Percentiles rank a stretch among this genome's conserved stretches.
Conservation (phyloP, 1,139 yeast species). For the Lipomyces yarrowii region DNA sequence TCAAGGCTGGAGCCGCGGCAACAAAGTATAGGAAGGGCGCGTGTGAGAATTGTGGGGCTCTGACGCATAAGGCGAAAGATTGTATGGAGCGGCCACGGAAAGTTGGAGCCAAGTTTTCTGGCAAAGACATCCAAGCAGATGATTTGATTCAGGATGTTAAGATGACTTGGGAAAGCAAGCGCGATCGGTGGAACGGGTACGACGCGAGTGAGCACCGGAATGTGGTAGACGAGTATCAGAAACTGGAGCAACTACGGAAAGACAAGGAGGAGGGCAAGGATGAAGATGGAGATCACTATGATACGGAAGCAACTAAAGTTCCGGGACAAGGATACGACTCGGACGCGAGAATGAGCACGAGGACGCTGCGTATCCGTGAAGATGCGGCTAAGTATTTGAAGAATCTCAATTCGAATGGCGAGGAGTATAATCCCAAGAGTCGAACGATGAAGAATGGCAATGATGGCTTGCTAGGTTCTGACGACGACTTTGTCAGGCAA, state of each 20-base stretch:
- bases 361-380: constrained; percentile 51
- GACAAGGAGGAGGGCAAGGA: constrained; percentile 31
- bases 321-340: constrained; percentile 29
- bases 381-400: constrained; percentile 57
- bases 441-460: constrained; percentile 52
- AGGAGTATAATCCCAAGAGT: constrained; percentile 58
- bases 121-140: constrained; percentile 39
- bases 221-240: constrained; percentile 53
- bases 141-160: constrained; percentile 40
- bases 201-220: constrained; percentile 60
- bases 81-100: constrained; percentile 56
- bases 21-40: constrained; percentile 47
- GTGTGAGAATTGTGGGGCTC: constrained; percentile 58
- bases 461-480: constrained; percentile 45
- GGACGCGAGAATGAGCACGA: constrained; percentile 28
- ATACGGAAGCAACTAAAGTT: constrained; percentile 18
- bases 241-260: constrained; percentile 41
- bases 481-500: constrained; percentile 51
- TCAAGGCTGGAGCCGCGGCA: constrained; percentile 37
- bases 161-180: constrained; percentile 59
- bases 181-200: constrained; percentile 81
- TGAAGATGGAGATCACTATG: constrained; percentile 33
- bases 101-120: constrained; percentile 45
- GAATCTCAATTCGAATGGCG: constrained; percentile 43
- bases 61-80: constrained; percentile 50